Conservation (phyloP, 2,329 filamentous ascomycete species). For the Colletotrichum sp. region DNA sequence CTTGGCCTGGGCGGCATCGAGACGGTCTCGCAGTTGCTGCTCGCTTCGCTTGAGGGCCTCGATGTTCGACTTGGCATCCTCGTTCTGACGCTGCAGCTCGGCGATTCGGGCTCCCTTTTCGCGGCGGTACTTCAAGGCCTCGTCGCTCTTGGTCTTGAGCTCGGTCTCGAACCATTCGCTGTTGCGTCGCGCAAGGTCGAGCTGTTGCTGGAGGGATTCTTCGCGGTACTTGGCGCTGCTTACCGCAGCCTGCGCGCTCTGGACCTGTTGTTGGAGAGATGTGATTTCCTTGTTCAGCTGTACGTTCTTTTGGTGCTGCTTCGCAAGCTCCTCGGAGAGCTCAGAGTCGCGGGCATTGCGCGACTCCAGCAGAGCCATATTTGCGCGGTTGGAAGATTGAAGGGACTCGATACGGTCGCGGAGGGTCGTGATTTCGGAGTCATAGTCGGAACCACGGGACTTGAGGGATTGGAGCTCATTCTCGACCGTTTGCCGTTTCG, state of each 20-base stretch:
- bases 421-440: slow-evolving; percentile 76
- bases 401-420: slow-evolving; percentile 84
- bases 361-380: slow-evolving; percentile 84
- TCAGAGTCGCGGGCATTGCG: slow-evolving; percentile 88
- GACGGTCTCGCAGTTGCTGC: slow-evolving; percentile 76
- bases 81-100: slow-evolving; percentile 85
- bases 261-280: slow-evolving; percentile 80
- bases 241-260: slow-evolving; percentile 79
- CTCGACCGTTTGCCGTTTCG: slow-evolving; percentile 74
- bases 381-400: slow-evolving; percentile 91
- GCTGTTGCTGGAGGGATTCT: slow-evolving; percentile 87
- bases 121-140: slow-evolving; percentile 89
- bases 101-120: slow-evolving; percentile 92
- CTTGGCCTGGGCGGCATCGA: slow-evolving; percentile 86
- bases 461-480: slow-evolving; percentile 82
- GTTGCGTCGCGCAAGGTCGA: slow-evolving; percentile 86
- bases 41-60: slow-evolving; percentile 83
- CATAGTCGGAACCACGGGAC: slow-evolving; percentile 74
- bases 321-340: slow-evolving; percentile 83
- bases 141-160: slow-evolving; percentile 85
- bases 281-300: slow-evolving; percentile 84
- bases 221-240: slow-evolving; percentile 89
- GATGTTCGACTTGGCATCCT: slow-evolving; percentile 79
- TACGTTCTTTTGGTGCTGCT: slow-evolving; percentile 87
- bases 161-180: slow-evolving; percentile 94